Conservation (phyloP, 2,329 filamentous ascomycete species). For the Rhynchosporium graminicola region DNA sequence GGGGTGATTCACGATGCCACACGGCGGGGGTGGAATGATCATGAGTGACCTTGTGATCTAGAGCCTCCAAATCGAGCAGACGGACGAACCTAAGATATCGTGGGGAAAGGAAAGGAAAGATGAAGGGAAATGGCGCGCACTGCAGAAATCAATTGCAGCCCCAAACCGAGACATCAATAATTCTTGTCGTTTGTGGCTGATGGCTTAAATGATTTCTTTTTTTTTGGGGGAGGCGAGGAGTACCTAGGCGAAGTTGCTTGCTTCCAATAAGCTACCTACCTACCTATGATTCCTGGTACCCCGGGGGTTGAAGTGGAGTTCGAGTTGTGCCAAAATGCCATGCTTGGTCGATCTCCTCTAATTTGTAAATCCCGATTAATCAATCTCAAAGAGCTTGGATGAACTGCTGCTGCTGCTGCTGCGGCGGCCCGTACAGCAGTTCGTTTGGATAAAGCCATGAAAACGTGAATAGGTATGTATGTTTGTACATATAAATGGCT, state of each 20-base stretch:
- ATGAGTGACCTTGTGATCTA: slow-evolving; percentile 1
- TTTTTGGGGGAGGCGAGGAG: too few species aligned
- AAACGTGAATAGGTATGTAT: not conserved
- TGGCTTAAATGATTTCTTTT: too few species aligned
- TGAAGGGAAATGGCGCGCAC: not conserved
- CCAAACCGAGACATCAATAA: not conserved
- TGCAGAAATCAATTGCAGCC: slow-evolving; percentile 1
- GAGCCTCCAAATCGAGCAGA: not conserved
- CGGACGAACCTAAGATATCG: too few species aligned
- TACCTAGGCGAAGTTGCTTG: not conserved
- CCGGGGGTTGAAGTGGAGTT: not conserved
- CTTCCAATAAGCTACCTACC: not conserved
- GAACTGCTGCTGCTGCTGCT: not conserved
- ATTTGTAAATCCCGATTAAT: not conserved
- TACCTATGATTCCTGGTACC: not conserved
- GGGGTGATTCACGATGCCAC: not conserved
- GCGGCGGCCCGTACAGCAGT: not conserved
- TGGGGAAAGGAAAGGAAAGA: not conserved
- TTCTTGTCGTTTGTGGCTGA: not conserved
- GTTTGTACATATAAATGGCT: not conserved
- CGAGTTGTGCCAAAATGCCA: slow-evolving; percentile 4
- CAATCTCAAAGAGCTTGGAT: slow-evolving; percentile 2
- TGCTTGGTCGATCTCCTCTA: not conserved
- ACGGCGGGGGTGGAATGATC: not conserved
- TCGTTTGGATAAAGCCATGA: slow-evolving; percentile 7